Evolutionary conservation across 1,139 yeast genomes (phyloP), one percentile per base, ranked within the genome.

Genomic region (Yamadazyma epiphylla): DNA sequence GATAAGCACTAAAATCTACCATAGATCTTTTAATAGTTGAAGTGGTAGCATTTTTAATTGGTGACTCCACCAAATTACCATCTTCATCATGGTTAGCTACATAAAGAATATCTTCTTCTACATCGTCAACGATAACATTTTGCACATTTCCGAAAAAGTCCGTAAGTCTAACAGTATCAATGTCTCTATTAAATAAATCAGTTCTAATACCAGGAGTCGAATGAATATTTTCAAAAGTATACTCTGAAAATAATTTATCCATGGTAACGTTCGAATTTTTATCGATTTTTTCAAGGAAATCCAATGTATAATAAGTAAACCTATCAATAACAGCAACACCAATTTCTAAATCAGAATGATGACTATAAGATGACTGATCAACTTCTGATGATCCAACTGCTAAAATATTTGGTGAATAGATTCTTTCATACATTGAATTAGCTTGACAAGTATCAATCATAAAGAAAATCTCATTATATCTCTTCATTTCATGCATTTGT

Each of bases 401-500:
- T 35, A 91, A 64, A 28, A 91, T 77, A 53, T 91, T 89, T 23
- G 98, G 98, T 7, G 96, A 84, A 53, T 88, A 88, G 52, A 89
- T 81, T 51, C 84, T 75, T 35, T 94, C 82, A 58, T 85, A 91
- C 98, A 91, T 91, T 13, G 98, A 87, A 58, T 91, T 91, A 19
- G 98, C 98, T 61, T 91, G 98, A 55, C 99, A 91, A 0, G 99
- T 91, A 55, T 91, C 99, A 42, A 91, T 85, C 97, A 91, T 91
- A 58, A 91, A 91, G 51, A 91, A 77, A 25, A 91, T 86, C 63
- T 94, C 98, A 48, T 89, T 88, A 60, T 91, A 91, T 33, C 98
- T 70, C 48, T 84, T 83, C 74, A 89, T 89, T 53, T 91, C 96
- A 61, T 86, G 77, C 98, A 91, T 91, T 55, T 94, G 97, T 30